Base-by-base conservation (phyloP, 306 rosid species). In the Argentina anserina region DNA sequence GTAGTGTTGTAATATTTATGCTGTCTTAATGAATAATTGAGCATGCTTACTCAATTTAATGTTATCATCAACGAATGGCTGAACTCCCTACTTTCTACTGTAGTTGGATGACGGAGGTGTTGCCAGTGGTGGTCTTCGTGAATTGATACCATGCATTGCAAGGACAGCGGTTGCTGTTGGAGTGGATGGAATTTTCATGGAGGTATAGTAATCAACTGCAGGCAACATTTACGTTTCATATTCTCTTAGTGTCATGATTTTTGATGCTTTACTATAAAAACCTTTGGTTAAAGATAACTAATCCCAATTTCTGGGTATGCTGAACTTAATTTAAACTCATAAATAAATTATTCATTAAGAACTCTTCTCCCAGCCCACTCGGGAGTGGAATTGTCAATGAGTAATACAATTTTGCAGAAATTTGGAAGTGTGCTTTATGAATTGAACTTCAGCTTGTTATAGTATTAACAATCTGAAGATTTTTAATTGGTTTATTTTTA, bases 121-220 rank as follows among this genome's bases (percentile, higher is more conserved):
- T 78, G 97, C 99, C 59, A 94, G 99, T 79, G 99, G 99, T 58
- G 99, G 99, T 69, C 87, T 94, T 70, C 96, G 97, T 25, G 99
- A 91, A 84, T 80, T 94, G 77, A 91, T 94, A 68, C 99, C 99
- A 36, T 94, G 99, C 81, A 88, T 94, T 75, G 96, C 96, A 75
- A 89, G 99, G 84, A 94, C 95, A 5, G 90, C 99, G 40, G 96
- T 89, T 75, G 95, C 97, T 7, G 99, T 94, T 68, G 99, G 97
- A 69, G 97, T 94, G 31, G 99, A 94, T 78, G 99, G 99, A 63
- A 86, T 94, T 77, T 94, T 94, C 88, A 88, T 91, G 98, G 98
- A 91, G 97, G 98, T 94, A 85, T 43, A 26, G 17, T 26, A 72
- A 66, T 79, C 61, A 56, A 49, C 73, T 28, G 29, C 52, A 77